These are phyloP conservation scores for Boletus semigastroideus DNA, from an alignment of 1,284 basidiomycete species.

Conservation along the genomic window DNA sequence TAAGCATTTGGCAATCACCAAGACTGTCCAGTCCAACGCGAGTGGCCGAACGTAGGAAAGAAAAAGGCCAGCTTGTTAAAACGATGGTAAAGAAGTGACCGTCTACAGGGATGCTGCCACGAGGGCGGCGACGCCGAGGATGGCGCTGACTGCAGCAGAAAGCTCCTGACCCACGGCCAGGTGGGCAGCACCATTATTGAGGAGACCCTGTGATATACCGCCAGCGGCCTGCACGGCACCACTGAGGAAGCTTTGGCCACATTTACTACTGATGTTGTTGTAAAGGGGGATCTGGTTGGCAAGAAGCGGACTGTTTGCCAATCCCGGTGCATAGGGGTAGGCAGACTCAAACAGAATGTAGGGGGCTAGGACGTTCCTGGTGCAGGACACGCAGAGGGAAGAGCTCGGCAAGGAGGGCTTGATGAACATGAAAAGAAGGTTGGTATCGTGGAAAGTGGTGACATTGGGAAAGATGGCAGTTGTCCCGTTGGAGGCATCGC, in stretches of 20 bases:
- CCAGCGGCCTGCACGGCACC: conserved; percentile 68
- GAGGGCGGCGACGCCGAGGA: conserved; percentile 30
- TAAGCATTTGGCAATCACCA: conserved; percentile 6
- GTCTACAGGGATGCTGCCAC: conserved; percentile 19
- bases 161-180: conserved; percentile 27
- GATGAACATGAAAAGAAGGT: conserved; percentile 82
- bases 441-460: conserved; percentile 59
- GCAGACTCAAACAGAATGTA: conserved; percentile 77
- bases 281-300: conserved; percentile 67
- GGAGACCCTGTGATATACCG: conserved; percentile 44
- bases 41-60: conserved; percentile 13
- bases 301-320: conserved; percentile 64
- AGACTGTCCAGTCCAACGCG: conserved; percentile 13
- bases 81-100: conserved; percentile 14
- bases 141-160: conserved; percentile 20
- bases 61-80: conserved; percentile 25
- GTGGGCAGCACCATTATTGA: conserved; percentile 29
- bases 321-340: conserved; percentile 72
- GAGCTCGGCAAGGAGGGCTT: conserved; percentile 46
- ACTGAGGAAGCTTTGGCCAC: conserved; percentile 62
- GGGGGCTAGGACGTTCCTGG: conserved; percentile 66
- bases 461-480: conserved; percentile 58
- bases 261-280: conserved; percentile 54
- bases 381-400: conserved; percentile 79
- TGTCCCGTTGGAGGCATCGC: conserved; percentile 26